These are phyloP conservation scores for Citrus medica DNA, from an alignment of 345 rosid genomes.

Conservation along the genomic window DNA sequence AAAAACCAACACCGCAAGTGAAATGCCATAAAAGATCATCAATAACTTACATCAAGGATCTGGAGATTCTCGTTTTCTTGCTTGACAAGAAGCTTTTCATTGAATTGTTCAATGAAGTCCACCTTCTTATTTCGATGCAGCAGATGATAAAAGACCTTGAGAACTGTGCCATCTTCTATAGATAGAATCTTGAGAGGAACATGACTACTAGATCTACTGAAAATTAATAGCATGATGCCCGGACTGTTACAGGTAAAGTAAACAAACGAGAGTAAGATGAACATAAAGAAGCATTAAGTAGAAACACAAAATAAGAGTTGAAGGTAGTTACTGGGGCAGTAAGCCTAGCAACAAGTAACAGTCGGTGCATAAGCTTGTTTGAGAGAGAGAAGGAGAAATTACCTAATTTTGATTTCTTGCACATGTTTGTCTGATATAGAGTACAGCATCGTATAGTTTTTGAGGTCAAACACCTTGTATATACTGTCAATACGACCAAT, in stretches of 20 bases:
- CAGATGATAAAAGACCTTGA: slow-evolving; percentile 82
- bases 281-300: not conserved
- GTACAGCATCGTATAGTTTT: slow-evolving; percentile 87
- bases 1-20: not conserved
- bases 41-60: slow-evolving; percentile 81
- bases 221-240: slow-evolving; percentile 93
- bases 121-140: slow-evolving; percentile 96
- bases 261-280: slow-evolving; percentile 1
- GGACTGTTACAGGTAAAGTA: slow-evolving; percentile 52
- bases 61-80: slow-evolving; percentile 98
- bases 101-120: slow-evolving; percentile 96
- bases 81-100: slow-evolving; percentile 98
- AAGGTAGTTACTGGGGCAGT: not conserved
- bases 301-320: not conserved
- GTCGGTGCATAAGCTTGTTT: not conserved
- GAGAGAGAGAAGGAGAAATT: slow-evolving; percentile 22
- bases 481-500: slow-evolving; percentile 43
- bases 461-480: slow-evolving; percentile 96
- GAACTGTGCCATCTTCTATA: slow-evolving; percentile 97
- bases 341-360: not conserved
- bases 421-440: slow-evolving; percentile 86
- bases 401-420: slow-evolving; percentile 98
- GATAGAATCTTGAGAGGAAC: slow-evolving; percentile 87
- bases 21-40: not conserved
- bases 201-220: slow-evolving; percentile 68